Percentiles rank a stretch among this genome's conserved stretches.
Conservation (phyloP, 306 rosid species). For the Trichosanthes truncata region DNA sequence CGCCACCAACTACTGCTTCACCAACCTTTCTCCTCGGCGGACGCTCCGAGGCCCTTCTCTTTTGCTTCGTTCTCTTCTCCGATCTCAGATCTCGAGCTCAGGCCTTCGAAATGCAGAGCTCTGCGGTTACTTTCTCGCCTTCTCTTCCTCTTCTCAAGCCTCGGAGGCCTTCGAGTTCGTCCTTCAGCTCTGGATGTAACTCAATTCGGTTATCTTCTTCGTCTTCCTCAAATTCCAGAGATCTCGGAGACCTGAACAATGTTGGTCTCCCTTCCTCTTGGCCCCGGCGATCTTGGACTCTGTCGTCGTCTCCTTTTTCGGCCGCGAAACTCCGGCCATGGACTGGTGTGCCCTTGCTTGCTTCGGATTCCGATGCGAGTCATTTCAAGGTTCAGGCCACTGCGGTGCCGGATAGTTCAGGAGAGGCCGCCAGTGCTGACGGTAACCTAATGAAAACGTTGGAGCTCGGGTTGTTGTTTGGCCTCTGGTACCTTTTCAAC, state of each 20-base stretch:
- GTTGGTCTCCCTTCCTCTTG: conserved; percentile 22
- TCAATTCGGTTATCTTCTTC: conserved; percentile 4
- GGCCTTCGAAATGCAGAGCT: conserved; percentile 14
- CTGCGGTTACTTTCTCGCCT: neutral
- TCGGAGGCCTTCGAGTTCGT: neutral
- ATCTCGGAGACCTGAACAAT: conserved; percentile 13
- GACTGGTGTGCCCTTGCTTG: conserved; percentile 14
- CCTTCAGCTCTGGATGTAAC: neutral
- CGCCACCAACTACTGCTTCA: conserved; percentile 6
- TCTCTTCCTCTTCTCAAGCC: conserved; percentile 12
- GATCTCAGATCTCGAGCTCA: conserved; percentile 13
- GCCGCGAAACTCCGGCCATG: conserved; percentile 41
- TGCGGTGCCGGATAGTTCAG: conserved; percentile 43
- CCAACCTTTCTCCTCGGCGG: conserved; percentile 26
- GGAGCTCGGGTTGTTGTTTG: conserved; percentile 60
- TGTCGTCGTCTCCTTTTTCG: conserved; percentile 30
- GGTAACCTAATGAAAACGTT: conserved; percentile 27
- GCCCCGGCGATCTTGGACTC: conserved; percentile 56
- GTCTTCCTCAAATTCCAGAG: conserved; percentile 18
- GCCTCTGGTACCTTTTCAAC: conserved; percentile 75
- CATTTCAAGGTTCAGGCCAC: conserved; percentile 41
- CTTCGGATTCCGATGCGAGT: conserved; percentile 18
- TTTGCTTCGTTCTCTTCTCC: neutral
- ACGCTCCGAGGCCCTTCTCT: conserved; percentile 25
- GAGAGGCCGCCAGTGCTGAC: conserved; percentile 17